Conservation (phyloP, 116 monocot species). For the Posidonia oceanica region DNA sequence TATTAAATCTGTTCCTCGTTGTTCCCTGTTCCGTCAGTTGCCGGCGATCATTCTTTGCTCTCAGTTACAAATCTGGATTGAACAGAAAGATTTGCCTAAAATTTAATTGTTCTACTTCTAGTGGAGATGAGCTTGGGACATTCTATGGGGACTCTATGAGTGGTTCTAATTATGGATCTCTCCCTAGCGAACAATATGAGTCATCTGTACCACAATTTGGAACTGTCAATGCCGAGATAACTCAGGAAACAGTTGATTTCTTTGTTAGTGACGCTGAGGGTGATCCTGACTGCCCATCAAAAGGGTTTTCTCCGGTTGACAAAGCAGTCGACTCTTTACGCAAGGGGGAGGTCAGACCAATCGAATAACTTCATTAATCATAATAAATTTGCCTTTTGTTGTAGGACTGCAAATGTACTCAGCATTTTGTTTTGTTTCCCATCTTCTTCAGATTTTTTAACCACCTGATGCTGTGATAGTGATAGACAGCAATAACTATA, state of each 20-base stretch:
- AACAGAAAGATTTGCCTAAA: constrained; percentile 25
- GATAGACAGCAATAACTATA: no score
- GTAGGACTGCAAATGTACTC: no score
- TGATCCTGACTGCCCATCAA: constrained; percentile 71
- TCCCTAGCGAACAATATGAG: constrained; percentile 9
- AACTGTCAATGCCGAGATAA: constrained; percentile 59
- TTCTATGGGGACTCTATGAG: constrained; percentile 13
- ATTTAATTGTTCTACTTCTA: constrained; percentile 22
- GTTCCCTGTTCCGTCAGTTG: constrained; percentile 11
- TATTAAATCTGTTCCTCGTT: no score
- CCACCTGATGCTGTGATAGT: no score
- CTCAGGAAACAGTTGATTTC: constrained; percentile 58
- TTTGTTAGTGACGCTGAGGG: constrained; percentile 79
- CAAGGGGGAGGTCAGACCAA: constrained; percentile 42
- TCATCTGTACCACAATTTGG: constrained; percentile 20
- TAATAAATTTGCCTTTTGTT: no score
- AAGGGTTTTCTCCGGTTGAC: constrained; percentile 59
- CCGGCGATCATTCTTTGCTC: constrained; percentile 11
- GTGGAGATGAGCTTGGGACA: constrained; percentile 21
- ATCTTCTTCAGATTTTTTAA: no score
- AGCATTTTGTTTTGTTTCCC: no score
- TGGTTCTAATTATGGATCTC: constrained; percentile 30
- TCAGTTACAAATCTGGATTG: constrained; percentile 14
- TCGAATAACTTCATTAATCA: neutral
- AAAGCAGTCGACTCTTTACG: constrained; percentile 47